Percentiles rank a stretch among this genome's conserved stretches.
Conservation (phyloP, 1,139 yeast species). For the Blastobotrys serpentis region DNA sequence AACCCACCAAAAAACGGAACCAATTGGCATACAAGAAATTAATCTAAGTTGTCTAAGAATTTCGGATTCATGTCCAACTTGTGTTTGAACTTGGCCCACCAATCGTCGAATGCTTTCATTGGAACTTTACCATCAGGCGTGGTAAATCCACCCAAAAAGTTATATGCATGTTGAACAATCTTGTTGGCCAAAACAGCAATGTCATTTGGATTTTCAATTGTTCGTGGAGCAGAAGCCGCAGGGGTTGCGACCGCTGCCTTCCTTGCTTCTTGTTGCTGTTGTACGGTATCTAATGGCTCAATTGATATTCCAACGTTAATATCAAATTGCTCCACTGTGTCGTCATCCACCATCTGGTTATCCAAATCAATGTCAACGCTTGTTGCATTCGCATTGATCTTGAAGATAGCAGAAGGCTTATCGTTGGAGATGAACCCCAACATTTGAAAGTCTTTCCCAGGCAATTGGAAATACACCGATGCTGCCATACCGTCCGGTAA, state of each 20-base stretch:
- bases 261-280: conserved; percentile 19
- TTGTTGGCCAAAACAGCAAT: conserved; percentile 68
- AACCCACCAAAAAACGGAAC: background rate
- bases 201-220: conserved; percentile 28
- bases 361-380: conserved; percentile 36
- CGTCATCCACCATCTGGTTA: conserved; percentile 37
- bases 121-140: conserved; percentile 78
- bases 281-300: conserved; percentile 52
- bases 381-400: conserved; percentile 54
- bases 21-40: conserved; percentile 5
- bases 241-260: conserved; percentile 17
- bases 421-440: conserved; percentile 68
- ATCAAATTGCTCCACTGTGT: conserved; percentile 29
- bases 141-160: conserved; percentile 80
- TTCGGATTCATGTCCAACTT: conserved; percentile 77
- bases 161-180: conserved; percentile 88
- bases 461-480: conserved; percentile 82
- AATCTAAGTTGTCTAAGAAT: conserved; percentile 56
- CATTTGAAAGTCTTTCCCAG: conserved; percentile 70
- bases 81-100: conserved; percentile 92
- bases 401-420: conserved; percentile 92
- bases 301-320: conserved; percentile 84
- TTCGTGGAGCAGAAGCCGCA: background rate
- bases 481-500: conserved; percentile 76
- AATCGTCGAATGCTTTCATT: conserved; percentile 82